Conservation (phyloP, 768 basidiomycete species). For the Termitomyces sp. region DNA sequence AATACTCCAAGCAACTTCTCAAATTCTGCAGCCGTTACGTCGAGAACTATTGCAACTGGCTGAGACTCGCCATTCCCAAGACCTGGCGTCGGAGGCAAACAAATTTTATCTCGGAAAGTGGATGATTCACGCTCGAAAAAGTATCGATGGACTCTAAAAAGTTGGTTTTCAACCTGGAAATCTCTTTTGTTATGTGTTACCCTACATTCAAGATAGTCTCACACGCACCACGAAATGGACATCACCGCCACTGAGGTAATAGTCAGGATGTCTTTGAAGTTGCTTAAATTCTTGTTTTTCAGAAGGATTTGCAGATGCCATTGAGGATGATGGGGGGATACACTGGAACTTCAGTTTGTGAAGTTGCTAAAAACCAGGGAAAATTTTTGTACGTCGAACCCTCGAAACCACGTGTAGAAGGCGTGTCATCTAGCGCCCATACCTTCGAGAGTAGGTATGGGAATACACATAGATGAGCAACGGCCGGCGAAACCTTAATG, state of each 20-base stretch:
- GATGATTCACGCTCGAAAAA: slow-evolving; percentile 60
- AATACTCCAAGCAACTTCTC: slow-evolving; percentile 47
- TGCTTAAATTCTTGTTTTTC: slow-evolving; percentile 12
- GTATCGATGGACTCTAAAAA: slow-evolving; percentile 54
- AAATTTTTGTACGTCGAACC: not conserved
- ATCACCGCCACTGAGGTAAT: slow-evolving; percentile 51
- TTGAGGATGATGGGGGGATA: not conserved
- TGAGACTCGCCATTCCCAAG: slow-evolving; percentile 31
- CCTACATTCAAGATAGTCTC: not conserved
- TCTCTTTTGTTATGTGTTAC: not conserved
- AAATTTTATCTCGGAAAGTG: slow-evolving; percentile 34
- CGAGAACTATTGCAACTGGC: slow-evolving; percentile 32
- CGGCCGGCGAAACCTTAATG: not conserved
- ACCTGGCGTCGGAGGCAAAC: slow-evolving; percentile 23
- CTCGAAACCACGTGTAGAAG: not conserved
- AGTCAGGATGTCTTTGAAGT: slow-evolving; percentile 25
- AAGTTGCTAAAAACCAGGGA: not conserved
- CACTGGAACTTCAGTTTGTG: not conserved
- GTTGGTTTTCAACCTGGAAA: slow-evolving; percentile 46
- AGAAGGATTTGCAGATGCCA: not conserved
- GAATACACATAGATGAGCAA: not conserved
- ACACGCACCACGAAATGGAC: slow-evolving; percentile 43
- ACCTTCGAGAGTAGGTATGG: not conserved
- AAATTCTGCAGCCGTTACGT: slow-evolving; percentile 33
- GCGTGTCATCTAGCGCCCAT: not conserved